A percentile compares a stretch with the other conserved stretches of the same genome.
Evolutionary conservation across 2,329 filamentous ascomycete species (phyloP).

Genomic region (Cladosporium halotolerans): DNA sequence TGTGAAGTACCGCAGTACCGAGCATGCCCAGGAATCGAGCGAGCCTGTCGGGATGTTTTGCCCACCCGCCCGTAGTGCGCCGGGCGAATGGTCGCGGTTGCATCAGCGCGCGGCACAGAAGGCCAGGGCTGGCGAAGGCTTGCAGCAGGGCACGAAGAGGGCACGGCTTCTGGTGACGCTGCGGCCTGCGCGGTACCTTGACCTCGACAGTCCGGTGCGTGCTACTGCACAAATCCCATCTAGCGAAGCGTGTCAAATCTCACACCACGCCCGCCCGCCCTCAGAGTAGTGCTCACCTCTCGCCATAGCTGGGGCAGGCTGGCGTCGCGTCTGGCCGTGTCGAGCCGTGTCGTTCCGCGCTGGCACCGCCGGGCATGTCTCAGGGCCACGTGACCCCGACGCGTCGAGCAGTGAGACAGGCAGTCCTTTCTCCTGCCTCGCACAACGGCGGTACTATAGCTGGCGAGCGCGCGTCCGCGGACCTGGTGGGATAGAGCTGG

Average conservation of each 20-base stretch:
- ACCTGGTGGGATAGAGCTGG: no score
- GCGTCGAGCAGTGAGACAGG: constrained; percentile 1
- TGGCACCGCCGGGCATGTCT: neutral
- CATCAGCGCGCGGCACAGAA: constrained; percentile 5
- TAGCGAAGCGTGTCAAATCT: no score
- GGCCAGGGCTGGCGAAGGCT: neutral
- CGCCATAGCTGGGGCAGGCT: no score
- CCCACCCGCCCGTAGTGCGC: neutral
- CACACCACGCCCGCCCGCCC: no score
- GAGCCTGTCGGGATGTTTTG: neutral
- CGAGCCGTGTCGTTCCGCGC: neutral
- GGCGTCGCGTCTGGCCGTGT: neutral
- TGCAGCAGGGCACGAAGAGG: no score
- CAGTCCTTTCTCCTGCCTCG: constrained; percentile 7
- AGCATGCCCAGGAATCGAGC: no score
- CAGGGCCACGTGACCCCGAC: neutral
- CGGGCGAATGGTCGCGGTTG: constrained; percentile 9
- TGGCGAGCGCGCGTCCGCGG: neutral
- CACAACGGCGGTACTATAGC: constrained; percentile 11
- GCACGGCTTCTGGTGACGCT: no score
- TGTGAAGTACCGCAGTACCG: no score
- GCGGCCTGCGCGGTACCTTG: no score
- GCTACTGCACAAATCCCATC: no score
- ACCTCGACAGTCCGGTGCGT: no score
- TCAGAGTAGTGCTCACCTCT: no score